phyloP scores from a whole-genome alignment of 768 basidiomycete genomes.

The Fomitopsis pulvina region DNA sequence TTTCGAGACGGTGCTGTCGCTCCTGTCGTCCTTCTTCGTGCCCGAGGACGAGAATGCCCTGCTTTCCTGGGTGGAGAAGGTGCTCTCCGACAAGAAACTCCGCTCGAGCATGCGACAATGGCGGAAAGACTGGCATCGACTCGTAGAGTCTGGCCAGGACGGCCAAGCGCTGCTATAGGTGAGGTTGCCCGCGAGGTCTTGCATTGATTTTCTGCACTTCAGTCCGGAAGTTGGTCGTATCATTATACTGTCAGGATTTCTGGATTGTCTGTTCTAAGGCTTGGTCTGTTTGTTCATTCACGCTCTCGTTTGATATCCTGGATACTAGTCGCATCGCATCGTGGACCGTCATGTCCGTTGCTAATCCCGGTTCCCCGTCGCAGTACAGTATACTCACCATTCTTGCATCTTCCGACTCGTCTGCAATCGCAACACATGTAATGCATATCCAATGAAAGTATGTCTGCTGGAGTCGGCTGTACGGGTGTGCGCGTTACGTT shows the following conservation, averaged over 20 bases:
- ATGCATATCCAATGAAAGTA: not conserved
- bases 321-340: constrained; percentile 7
- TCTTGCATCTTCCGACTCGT: constrained; percentile 2
- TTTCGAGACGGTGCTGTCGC: constrained; percentile 89
- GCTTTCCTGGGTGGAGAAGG: constrained; percentile 71
- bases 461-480: not conserved
- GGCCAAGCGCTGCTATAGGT: constrained; percentile 49
- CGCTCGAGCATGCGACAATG: constrained; percentile 64
- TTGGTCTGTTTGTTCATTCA: not conserved
- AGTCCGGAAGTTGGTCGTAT: not conserved
- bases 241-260: constrained; percentile 1
- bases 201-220: not conserved
- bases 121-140: constrained; percentile 73
- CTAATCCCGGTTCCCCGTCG: constrained; percentile 16
- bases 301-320: constrained; percentile 1
- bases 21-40: constrained; percentile 92
- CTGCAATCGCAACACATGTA: not conserved
- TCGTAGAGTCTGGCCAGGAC: constrained; percentile 62
- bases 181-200: not conserved
- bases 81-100: constrained; percentile 56
- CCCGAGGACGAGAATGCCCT: constrained; percentile 84
- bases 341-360: constrained; percentile 5
- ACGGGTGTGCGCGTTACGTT: not conserved
- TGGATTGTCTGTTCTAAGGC: not conserved
- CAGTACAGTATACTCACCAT: constrained; percentile 9